Evolutionary conservation across 1,139 yeast species (phyloP), one percentile per base, ranked within the genome.

Genomic region (Candida freyschussii): DNA sequence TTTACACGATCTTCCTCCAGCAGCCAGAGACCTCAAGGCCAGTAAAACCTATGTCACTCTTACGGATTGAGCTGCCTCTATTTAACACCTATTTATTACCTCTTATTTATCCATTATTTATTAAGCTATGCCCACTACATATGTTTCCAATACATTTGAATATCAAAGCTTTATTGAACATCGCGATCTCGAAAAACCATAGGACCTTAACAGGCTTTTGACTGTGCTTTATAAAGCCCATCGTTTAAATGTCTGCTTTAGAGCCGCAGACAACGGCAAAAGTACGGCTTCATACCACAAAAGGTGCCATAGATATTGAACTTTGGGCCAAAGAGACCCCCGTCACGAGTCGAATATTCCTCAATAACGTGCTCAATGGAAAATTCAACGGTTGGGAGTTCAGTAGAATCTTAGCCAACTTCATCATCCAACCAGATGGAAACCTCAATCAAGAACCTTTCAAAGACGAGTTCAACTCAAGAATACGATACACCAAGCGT

Each of bases 311-410:
- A 0, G 73, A 67, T 26, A 53, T 83, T 2, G 86, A 76, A 32
- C 52, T 83, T 9, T 84, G 84, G 80, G 84, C 89, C 17, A 75
- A 75, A 44, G 87, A 84, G 51, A 57, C 73, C 4, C 89, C 93
- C 0, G 42, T 45, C 1, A 69, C 76, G 1, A 51, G 72, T 21
- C 55, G 67, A 26, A 49, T 52, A 28, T 78, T 83, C 44, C 51
- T 82, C 12, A 63, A 65, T 35, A 60, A 63, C 27, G 74, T 82
- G 42, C 29, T 65, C 16, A 60, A 67, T 35, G 67, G 67, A 6
- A 55, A 52, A 27, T 76, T 66, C 47, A 53, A 56, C 36, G 69
- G 65, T 6, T 54, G 61, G 37, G 47, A 48, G 29, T 74, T 78
- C 47, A 60, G 59, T 39, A 55, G 65, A 19, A 57, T 67, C 5